A percentile compares a stretch with the other conserved stretches of the same genome.
Conservation (phyloP, 768 basidiomycete genomes). For the Leccinum longicurvipes region DNA sequence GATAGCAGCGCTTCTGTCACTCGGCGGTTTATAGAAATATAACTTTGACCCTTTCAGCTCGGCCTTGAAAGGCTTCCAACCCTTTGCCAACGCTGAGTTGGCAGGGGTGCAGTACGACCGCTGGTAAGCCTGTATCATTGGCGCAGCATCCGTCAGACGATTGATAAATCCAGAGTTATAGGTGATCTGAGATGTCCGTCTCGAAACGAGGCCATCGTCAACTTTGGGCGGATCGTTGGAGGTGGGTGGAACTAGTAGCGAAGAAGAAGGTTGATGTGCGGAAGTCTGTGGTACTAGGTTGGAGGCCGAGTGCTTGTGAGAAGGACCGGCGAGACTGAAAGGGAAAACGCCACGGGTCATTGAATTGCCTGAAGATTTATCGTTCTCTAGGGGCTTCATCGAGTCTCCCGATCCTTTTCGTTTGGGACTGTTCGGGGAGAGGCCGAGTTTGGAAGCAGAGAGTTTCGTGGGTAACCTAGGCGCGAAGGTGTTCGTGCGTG, state of each 20-base stretch:
- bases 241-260: conserved; percentile 48
- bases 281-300: conserved; percentile 9
- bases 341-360: conserved; percentile 28
- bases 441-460: conserved; percentile 47
- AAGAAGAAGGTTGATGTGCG: conserved; percentile 39
- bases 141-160: conserved; percentile 53
- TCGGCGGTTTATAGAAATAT: conserved; percentile 82
- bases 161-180: conserved; percentile 76
- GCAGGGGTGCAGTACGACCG: conserved; percentile 30
- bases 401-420: conserved; percentile 47
- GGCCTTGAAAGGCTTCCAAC: conserved; percentile 86
- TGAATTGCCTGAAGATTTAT: conserved; percentile 10
- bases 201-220: conserved; percentile 38
- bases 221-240: conserved; percentile 41
- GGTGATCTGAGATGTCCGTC: conserved; percentile 75
- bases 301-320: conserved; percentile 27
- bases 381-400: conserved; percentile 32
- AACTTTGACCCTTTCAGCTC: conserved; percentile 83
- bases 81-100: conserved; percentile 49
- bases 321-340: conserved; percentile 27
- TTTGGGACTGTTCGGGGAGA: conserved; percentile 51
- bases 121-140: conserved; percentile 33
- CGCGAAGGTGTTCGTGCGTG: conserved; percentile 67
- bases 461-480: conserved; percentile 71
- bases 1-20: conserved; percentile 59